Evolutionary conservation across 202 grass and related monocot genomes (phyloP).

Genomic region (Setaria viridis): DNA sequence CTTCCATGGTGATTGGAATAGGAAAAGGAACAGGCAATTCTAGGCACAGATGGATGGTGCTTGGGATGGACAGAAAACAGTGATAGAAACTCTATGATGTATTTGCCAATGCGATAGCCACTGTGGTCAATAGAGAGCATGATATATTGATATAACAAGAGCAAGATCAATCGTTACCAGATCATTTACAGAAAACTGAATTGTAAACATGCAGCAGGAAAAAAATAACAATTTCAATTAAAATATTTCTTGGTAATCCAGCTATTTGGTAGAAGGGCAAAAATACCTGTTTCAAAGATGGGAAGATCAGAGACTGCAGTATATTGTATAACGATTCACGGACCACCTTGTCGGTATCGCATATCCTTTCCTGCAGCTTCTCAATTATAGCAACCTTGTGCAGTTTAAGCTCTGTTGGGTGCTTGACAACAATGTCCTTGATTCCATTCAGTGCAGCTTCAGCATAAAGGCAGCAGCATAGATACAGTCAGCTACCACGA

Average conservation of each 20-base stretch:
- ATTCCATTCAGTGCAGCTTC: constrained; percentile 69
- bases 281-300: constrained; percentile 81
- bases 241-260: background rate
- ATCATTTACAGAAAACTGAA: background rate
- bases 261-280: background rate
- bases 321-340: constrained; percentile 72
- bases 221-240: background rate
- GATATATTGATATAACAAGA: background rate
- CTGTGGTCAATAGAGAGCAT: constrained; percentile 1
- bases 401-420: constrained; percentile 71
- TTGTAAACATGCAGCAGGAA: constrained; percentile 23
- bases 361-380: constrained; percentile 82
- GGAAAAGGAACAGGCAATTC: background rate
- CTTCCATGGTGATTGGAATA: background rate
- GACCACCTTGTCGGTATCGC: constrained; percentile 76
- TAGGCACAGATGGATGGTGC: background rate
- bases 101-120: constrained; percentile 25
- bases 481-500: constrained; percentile 5
- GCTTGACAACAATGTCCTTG: constrained; percentile 67
- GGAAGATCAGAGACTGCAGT: constrained; percentile 75
- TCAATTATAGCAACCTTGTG: constrained; percentile 75
- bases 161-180: background rate
- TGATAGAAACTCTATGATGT: background rate
- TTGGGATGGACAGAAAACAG: constrained; percentile 21
- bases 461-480: background rate